Base-by-base conservation (phyloP, 2,329 filamentous ascomycete genomes). In the Colletotrichum tropicicola region DNA sequence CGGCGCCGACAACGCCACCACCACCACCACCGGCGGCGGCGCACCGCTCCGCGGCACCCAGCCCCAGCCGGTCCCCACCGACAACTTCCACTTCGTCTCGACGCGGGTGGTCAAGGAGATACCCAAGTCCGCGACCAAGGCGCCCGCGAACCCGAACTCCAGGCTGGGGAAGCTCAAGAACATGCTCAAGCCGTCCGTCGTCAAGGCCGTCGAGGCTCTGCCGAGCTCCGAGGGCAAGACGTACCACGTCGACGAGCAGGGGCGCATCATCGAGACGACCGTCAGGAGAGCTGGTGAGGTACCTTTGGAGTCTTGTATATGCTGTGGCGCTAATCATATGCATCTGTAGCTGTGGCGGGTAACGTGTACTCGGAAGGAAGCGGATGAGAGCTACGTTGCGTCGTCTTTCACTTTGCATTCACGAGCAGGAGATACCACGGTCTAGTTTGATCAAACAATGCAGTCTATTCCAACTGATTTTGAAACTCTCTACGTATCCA, bases 161-260 rank as follows among this genome's bases (percentile, higher is more conserved):
- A n/a, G 19, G n/a, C 35, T 68, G 21, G 32, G 47, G n/a, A 63
- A 32, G 35, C 32, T 68, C 23, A 66, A 59, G 44, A 58, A 37
- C 27, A 47, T 66, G 25, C 45, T 68, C 39, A 68, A 63, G 44
- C 53, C 66, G 4, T 63, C 63, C 21, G 66, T 51, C 17, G 66
- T 64, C 17, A 63, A 63, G 44, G 66, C 66, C 1, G 39, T 52
- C 1, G 66, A 63, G 13, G 48, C 54, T 27, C 57, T 68, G 41
- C 63, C 66, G 0, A 59, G 9, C 35, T n/a, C 44, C 5, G 66
- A 68, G 43, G 58, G 58, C n/a, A 68, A 68, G 58, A 55, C 64
- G 13, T 68, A 68, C 39, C 63, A 62, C n/a, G 28, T 66, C 8
- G 32, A 68, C 47, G 57, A 66, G 28, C 32, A 66, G 53, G 66